Base-by-base conservation (phyloP, 164 flowering plant genomes). In the Vitis rupestris region DNA sequence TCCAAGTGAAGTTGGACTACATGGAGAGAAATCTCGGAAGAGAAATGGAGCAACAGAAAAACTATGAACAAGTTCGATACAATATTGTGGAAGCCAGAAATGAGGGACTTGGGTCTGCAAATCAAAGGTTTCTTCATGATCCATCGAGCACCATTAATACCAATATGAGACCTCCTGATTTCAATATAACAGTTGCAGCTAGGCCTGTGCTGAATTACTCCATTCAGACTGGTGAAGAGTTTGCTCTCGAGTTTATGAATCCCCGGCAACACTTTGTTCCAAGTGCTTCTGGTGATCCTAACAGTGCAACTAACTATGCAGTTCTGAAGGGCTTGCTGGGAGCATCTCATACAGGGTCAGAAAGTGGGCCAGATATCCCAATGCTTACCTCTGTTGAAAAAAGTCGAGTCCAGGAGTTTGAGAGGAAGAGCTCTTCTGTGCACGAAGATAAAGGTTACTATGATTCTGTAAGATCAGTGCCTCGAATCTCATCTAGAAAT, bases 141-240 rank as follows among this genome's bases (percentile, higher is more conserved):
- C 86, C 87, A 15, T 66, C 83, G 7, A 75, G 75, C 63, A 76
- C 66, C 59, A 66, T 70, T 1, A 80, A 76, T 74, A 72, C 75
- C 30, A 82, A 84, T 69, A 59, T 78, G 17, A 82, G 87, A 49
- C 90, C 88, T 67, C 84, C 88, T 12, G 90, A 87, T 19, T 75
- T 71, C 59, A 75, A 65, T 65, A 53, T 72, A 37, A 44, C 84
- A 19, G 78, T 65, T 68, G 86, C 81, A 58, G 75, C 79, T 31
- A 86, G 78, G 66, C 95, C 97, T 67, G 90, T 81, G 50, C 80
- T 71, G 51, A 84, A 92, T 74, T 94, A 72, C 72, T 92, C 98
- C 29, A 89, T 92, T 72, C 98, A 87, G 82, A 94, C 98, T 31
- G 98, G 98, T 9, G 98, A 94, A 85, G 98, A 92, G 78, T 94